Percentiles rank a stretch among this genome's conserved stretches.
Conservation (phyloP, 371 early-diverging fungal genomes). For the Basidiobolus meristosporus region DNA sequence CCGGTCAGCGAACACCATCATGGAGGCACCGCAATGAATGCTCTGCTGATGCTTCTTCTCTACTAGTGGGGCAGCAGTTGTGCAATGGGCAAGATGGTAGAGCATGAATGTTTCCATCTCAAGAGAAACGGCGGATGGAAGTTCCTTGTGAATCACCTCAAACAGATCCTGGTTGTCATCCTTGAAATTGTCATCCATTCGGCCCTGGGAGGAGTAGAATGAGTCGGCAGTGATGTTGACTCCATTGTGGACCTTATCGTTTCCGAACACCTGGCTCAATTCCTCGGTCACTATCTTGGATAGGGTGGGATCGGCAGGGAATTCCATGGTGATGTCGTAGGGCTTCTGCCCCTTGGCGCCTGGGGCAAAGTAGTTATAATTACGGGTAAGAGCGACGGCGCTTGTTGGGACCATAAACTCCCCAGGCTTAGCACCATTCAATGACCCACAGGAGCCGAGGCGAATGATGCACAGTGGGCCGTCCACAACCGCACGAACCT, state of each 20-base stretch:
- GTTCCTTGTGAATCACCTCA: slow-evolving; percentile 11
- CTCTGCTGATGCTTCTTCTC: too few relatives aligned
- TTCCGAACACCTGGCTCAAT: background rate
- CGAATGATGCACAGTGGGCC: slow-evolving; percentile 72
- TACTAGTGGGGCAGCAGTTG: too few relatives aligned
- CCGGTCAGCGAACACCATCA: too few relatives aligned
- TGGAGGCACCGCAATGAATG: too few relatives aligned
- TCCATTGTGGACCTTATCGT: slow-evolving; percentile 38
- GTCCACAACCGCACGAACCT: slow-evolving; percentile 62
- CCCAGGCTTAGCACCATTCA: too few relatives aligned
- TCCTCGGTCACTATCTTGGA: slow-evolving; percentile 13
- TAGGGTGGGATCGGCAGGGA: slow-evolving; percentile 35
- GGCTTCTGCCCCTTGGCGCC: too few relatives aligned
- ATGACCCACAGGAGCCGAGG: slow-evolving; percentile 86
- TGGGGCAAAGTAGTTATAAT: too few relatives aligned
- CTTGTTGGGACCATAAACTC: too few relatives aligned
- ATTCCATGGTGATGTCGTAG: slow-evolving; percentile 40
- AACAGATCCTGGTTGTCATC: slow-evolving; percentile 60
- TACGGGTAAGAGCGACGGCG: too few relatives aligned
- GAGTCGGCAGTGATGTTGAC: slow-evolving; percentile 76
- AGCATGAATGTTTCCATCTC: too few relatives aligned
- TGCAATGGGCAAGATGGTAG: slow-evolving; percentile 51
- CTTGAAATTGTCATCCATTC: slow-evolving; percentile 45
- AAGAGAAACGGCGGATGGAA: slow-evolving; percentile 40
- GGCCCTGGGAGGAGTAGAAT: slow-evolving; percentile 83